Evolutionary conservation across 2,329 filamentous ascomycete genomes (phyloP), one percentile per base, ranked within the genome.

Genomic region (Microdochium bolleyi): DNA sequence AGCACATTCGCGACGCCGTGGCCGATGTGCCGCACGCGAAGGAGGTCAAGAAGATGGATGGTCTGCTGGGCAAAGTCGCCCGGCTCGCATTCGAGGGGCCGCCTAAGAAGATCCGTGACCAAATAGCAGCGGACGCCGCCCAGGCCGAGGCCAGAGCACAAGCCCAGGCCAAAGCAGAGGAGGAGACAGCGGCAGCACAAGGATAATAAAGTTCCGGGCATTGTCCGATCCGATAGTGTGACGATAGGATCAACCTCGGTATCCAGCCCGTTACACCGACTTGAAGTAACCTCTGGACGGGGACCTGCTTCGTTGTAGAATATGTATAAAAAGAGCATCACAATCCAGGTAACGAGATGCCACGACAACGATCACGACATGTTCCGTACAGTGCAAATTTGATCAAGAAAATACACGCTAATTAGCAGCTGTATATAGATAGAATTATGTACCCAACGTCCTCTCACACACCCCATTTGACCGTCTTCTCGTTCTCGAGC

Each of bases 1-100:
- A 69, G 53, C 70, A 62, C 51, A 66, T 89, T 1, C 67, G 67
- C 22, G 69, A 67, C 13, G 48, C 51, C 3, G 61, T 61, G 14
- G 51, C 2, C 5, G 54, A 54, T 9, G 61, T 64, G 11, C 56
- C 61, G 2, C 66, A 64, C 3, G 69, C 67, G 27, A 72, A 56
- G 58, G 70, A 77, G 66, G 57, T 53, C 48, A 69, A 70, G 54
- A 58, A 56, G 34, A 65, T 69, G 60, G 69, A 75, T 49, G 76
- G 76, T 13, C 61, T 60, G 32, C 48, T 76, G 7, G 68, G 70
- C 2, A 65, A 59, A 0, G 57, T 69, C 56, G 62, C 65, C 32
- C 68, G 58, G 41, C 41, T 77, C 53, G 66, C 61, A 53, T 67
- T 70, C 32, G 68, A 74, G 59, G 73, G 72, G 13, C 41, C 41